Conservation (phyloP, 2,329 filamentous ascomycete species). For the Moelleriella libera region DNA sequence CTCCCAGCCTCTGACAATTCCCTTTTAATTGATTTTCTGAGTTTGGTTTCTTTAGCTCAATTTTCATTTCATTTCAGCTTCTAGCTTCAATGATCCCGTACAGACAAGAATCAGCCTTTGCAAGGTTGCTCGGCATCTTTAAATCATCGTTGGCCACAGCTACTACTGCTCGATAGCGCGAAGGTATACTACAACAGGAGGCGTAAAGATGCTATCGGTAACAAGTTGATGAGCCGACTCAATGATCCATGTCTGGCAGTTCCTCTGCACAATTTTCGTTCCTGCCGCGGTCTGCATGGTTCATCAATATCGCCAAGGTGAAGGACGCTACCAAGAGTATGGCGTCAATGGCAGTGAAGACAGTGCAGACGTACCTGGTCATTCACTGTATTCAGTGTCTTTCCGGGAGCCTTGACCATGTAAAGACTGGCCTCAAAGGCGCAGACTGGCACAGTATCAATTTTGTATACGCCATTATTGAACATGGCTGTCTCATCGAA, state of each 20-base stretch:
- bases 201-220: slow-evolving; percentile 12
- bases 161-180: slow-evolving; percentile 11
- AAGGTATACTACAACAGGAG: slow-evolving; percentile 12
- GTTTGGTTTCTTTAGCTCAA: too few relatives aligned
- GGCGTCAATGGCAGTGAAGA: background rate
- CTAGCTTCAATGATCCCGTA: too few relatives aligned
- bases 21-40: too few relatives aligned
- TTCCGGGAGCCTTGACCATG: slow-evolving; percentile 7
- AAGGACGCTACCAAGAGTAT: background rate
- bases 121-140: too few relatives aligned
- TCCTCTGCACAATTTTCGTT: slow-evolving; percentile 12
- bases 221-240: slow-evolving; percentile 17
- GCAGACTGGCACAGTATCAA: slow-evolving; percentile 11
- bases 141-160: too few relatives aligned
- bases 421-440: slow-evolving; percentile 11
- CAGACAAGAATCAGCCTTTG: too few relatives aligned
- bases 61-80: too few relatives aligned
- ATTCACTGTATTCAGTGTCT: slow-evolving; percentile 5
- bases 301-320: background rate
- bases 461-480: slow-evolving; percentile 8
- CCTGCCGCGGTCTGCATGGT: background rate
- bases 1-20: too few relatives aligned
- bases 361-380: background rate
- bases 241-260: slow-evolving; percentile 22
- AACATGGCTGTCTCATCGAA: slow-evolving; percentile 13